Evolutionary conservation across 2,329 filamentous ascomycete species (phyloP), one percentile per base, ranked within the genome.

Genomic region (Amauroascus niger): DNA sequence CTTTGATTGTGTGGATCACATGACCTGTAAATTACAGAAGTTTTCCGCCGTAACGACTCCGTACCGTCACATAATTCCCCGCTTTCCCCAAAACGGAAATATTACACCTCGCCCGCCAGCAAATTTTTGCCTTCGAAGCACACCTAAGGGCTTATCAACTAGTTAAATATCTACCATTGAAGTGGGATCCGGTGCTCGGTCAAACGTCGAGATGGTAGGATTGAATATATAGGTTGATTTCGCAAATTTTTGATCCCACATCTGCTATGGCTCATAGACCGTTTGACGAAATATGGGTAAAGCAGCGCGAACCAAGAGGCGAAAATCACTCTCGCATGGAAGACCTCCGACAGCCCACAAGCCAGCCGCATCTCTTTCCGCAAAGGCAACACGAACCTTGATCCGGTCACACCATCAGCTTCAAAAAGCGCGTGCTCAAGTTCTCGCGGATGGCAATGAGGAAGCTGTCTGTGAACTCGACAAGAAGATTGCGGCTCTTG

Each of bases 391-490:
- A 1, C 73, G 80, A 45, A 76, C 73, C 43, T 71, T 82, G 30
- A 83, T 84, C 57, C 75, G 77, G 43, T 73, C 74, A 30, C 80
- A 83, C 66, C 81, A 84, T 60, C 73, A 72, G 52, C 72, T 83
- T 43, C 73, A 80, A 43, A 84, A 83, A 65, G 68, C 75, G 18
- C 74, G 76, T 26, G 74, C 75, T 8, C 70, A 72, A 58, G 81
- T 81, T 6, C 49, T 75, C 24, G 67, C 73, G 49, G 75, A 75
- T 1, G 61, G 74, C 8, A 70, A 76, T 56, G 64, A 69, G 26
- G 62, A 63, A 16, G 63, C 68, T 28, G 73, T 74, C 20, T 61
- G 64, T 30, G 63, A 69, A 14, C 64, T 83, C 13, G 68, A 76
- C 53, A 63, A 65, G 16, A 69, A 78, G 51, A 79, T 84, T 53